Evolutionary conservation across 2,329 filamentous ascomycete genomes (phyloP), one percentile per base, ranked within the genome.

Genomic region (Plenodomus lindquistii): DNA sequence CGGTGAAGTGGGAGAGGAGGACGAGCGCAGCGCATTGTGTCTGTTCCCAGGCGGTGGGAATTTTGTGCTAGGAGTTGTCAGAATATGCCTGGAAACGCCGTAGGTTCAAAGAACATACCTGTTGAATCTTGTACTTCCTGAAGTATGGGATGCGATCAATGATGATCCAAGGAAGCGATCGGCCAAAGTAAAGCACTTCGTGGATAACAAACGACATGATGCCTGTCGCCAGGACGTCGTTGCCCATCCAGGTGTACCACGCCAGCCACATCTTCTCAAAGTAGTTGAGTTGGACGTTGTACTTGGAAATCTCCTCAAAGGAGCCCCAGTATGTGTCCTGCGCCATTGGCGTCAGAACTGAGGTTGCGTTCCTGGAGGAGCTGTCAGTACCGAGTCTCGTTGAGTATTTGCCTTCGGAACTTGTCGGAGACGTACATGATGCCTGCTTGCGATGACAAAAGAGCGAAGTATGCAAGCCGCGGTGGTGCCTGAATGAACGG

Each of bases 231-330:
- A 99, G 85, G 45, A 89, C 87, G 77, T 99, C 94, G 73, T 99
- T 99, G 74, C 96, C 90, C 88, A 97, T 96, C 82, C 86, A 99
- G 15, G 93, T 84, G 74, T 99, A 99, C 93, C 91, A 97, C 35
- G 91, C 86, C 41, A 89, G 88, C 94, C 94, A 99, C 60, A 96
- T 80, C 69, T 87, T 86, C 81, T 99, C 94, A 67, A 86, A 78
- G 57, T 90, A 81, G 75, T 91, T 97, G 68, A 99, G 85, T 61
- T 91, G 84, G 48, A 95, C 83, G 82, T 96, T 94, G 81, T 84
- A 83, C 59, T 83, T 81, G 20, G 82, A 81, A 55, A 87, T 82
- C 62, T 85, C 81, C 50, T 85, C 79, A 67, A 83, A 87, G 54
- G 85, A 81, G 61, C 78, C 81, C 84, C 83, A 86, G 73, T 86